These are phyloP conservation scores for Verbascum thapsus DNA, from an alignment of 257 asterid genomes.

Conservation along the genomic window DNA sequence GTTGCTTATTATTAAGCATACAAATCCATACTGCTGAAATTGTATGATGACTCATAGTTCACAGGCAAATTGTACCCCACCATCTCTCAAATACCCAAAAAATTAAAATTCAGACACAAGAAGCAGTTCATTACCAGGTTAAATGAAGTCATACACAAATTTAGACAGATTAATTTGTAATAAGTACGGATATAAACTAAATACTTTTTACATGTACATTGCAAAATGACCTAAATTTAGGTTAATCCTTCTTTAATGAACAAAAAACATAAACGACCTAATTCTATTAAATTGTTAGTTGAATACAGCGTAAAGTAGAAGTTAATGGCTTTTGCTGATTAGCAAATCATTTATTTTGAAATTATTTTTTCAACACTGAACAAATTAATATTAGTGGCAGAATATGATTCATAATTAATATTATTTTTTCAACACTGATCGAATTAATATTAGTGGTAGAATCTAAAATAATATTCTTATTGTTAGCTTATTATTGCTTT, in stretches of 20 bases:
- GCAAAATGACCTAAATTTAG: conserved; percentile 54
- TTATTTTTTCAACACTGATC: conserved; percentile 1
- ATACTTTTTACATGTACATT: background rate
- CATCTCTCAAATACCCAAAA: no score
- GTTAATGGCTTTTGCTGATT: conserved; percentile 32
- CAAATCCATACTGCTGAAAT: background rate
- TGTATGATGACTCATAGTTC: background rate
- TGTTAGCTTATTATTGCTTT: conserved; percentile 29
- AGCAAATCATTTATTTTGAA: conserved; percentile 35
- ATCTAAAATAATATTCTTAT: conserved; percentile 18
- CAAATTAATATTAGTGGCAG: conserved; percentile 30
- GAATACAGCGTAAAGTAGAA: conserved; percentile 39
- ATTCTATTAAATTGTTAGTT: conserved; percentile 46
- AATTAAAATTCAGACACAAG: background rate
- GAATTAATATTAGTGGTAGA: conserved; percentile 30
- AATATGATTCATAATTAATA: no score
- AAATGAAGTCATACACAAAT: background rate
- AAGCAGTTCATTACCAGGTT: background rate
- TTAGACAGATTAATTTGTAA: no score
- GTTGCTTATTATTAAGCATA: conserved; percentile 21
- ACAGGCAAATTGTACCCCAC: no score
- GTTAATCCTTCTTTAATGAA: conserved; percentile 25
- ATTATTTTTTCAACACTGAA: conserved; percentile 4
- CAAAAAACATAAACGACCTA: conserved; percentile 44
- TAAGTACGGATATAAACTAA: no score